A percentile compares a stretch with the other conserved stretches of the same genome.
Conservation (phyloP, 225 moss, liverwort and hornwort species). For the Pseudoscleropodium purum region DNA sequence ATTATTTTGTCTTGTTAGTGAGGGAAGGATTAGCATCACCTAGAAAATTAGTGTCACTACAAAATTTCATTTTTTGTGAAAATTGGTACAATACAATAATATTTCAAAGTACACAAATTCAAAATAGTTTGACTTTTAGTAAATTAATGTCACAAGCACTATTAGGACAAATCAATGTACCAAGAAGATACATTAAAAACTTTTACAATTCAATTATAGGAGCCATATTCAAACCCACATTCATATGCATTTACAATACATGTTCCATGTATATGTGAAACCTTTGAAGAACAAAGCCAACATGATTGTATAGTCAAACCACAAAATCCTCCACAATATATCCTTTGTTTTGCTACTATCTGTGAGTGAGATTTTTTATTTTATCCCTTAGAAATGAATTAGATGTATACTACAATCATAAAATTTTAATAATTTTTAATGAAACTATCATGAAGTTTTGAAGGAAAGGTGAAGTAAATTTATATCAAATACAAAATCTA, state of each 20-base stretch:
- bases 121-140: background rate
- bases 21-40: background rate
- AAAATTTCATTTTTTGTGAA: background rate
- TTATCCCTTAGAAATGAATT: background rate
- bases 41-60: background rate
- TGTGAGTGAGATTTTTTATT: background rate
- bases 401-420: too few relatives aligned
- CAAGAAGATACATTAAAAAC: background rate
- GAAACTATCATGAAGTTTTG: too few relatives aligned
- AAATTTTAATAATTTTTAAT: too few relatives aligned
- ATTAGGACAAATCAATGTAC: background rate
- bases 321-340: background rate
- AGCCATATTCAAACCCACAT: too few relatives aligned
- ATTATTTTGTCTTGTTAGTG: background rate
- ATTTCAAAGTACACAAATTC: background rate
- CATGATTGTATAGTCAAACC: background rate
- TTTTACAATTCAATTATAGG: accelerated
- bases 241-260: background rate
- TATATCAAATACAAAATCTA: too few relatives aligned
- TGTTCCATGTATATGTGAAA: background rate
- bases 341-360: background rate
- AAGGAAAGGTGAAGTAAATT: too few relatives aligned
- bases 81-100: background rate
- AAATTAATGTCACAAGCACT: background rate
- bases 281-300: background rate